Evolutionary conservation across 2,329 filamentous ascomycete genomes (phyloP), one percentile per base, ranked within the genome.

Genomic region (Rugonectria rugulosa): DNA sequence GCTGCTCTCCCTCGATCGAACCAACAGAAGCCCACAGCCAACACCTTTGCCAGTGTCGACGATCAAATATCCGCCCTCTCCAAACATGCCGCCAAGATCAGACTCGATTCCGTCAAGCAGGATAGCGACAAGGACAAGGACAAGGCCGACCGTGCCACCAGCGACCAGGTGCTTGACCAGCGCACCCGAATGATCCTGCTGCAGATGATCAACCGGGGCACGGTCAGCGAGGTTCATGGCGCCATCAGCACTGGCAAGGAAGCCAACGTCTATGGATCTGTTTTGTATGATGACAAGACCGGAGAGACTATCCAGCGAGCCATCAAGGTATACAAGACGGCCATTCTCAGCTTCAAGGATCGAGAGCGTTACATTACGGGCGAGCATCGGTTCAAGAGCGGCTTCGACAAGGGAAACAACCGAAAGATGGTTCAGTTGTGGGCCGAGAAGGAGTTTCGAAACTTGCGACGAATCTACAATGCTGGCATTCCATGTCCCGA

Each of bases 321-420:
- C 11, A 92, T 98, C 80, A 99, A 99, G 78, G 91, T 99, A 45
- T 99, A 99, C 85, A 99, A 99, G 83, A 99, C 95, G 7, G 90
- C 91, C 50, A 99, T 99, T 62, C 79, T 99, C 26, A 92, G 96
- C 20, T 99, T 99, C 86, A 98, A 98, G 78, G 95, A 99, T 76
- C 86, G 95, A 55, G 93, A 97, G 75, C 89, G 92, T 68, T 99
- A 99, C 75, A 95, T 99, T 60, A 90, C 89, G 1, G 95, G 95
- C 63, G 95, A 99, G 76, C 92, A 93, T 76, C 84, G 95, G 20
- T 99, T 99, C 80, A 86, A 91, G 65, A 83, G 87, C 59, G 94
- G 94, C 44, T 95, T 94, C 72, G 95, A 94, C 77, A 98, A 97
- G 80, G 90, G 90, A 63, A 96, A 92, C 76, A 97, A 92, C 77